Evolutionary conservation across 495 filamentous ascomycete species (phyloP).

Genomic region (Collariella sp.): DNA sequence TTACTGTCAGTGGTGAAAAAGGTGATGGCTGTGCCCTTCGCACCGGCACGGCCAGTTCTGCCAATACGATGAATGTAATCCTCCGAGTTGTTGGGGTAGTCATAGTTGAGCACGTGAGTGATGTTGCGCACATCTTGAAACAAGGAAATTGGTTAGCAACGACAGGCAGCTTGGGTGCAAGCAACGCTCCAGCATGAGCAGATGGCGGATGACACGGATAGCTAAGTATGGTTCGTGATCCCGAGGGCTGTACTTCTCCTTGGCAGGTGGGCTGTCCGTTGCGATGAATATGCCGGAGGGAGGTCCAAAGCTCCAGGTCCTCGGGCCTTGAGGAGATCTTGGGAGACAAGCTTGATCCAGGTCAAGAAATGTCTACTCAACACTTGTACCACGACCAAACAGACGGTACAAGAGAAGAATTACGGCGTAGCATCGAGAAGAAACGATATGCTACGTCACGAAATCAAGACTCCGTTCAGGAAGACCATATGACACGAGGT

Average conservation of each 20-base stretch:
- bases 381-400: slow-evolving; percentile 52
- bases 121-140: slow-evolving; percentile 98
- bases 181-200: slow-evolving; percentile 50
- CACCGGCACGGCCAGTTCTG: slow-evolving; percentile 91
- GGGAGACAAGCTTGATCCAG: slow-evolving; percentile 48
- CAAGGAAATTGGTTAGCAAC: slow-evolving; percentile 66
- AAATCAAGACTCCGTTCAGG: slow-evolving; percentile 77
- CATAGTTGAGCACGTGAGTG: slow-evolving; percentile 99
- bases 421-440: slow-evolving; percentile 55
- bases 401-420: slow-evolving; percentile 65
- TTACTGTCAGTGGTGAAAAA: slow-evolving; percentile 98
- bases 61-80: slow-evolving; percentile 99
- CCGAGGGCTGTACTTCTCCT: slow-evolving; percentile 50
- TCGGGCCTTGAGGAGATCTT: slow-evolving; percentile 45
- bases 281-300: slow-evolving; percentile 47
- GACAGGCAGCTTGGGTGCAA: slow-evolving; percentile 36
- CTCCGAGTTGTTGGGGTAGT: slow-evolving; percentile 99
- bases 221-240: slow-evolving; percentile 59
- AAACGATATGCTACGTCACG: slow-evolving; percentile 55
- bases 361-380: slow-evolving; percentile 67
- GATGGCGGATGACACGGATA: slow-evolving; percentile 29
- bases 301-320: slow-evolving; percentile 61
- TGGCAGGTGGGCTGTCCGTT: slow-evolving; percentile 47
- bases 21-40: slow-evolving; percentile 87
- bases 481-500: slow-evolving; percentile 71